Percentiles rank a stretch among this genome's conserved stretches.
Evolutionary conservation across 441 rosid species (phyloP).

Genomic region (Hura crepitans): DNA sequence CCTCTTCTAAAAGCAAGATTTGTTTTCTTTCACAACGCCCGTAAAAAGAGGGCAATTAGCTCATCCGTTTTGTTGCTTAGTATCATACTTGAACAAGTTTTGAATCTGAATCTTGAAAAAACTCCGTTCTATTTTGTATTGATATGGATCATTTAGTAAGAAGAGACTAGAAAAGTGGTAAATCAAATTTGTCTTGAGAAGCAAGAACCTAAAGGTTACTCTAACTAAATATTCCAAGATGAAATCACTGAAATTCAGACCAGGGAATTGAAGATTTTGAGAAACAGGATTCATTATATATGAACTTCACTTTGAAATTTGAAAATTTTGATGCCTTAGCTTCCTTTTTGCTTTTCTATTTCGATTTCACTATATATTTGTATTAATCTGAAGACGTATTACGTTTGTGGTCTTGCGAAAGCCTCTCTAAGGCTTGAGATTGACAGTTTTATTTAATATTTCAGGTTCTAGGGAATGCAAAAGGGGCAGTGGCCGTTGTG

Average conservation of each 20-base stretch:
- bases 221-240: too few species aligned
- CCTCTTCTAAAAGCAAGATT: not conserved
- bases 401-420: too few species aligned
- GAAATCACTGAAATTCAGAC: not conserved
- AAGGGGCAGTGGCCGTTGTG: slow-evolving; percentile 54
- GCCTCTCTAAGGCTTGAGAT: not conserved
- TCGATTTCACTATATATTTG: not conserved
- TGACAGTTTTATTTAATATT: slow-evolving; percentile 2
- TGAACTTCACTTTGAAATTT: not conserved
- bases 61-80: not conserved
- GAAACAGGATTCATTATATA: not conserved
- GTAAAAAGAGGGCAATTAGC: not conserved
- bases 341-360: not conserved
- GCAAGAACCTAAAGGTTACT: not conserved
- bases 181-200: not conserved
- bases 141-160: not conserved
- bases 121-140: not conserved
- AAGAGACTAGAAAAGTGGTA: not conserved
- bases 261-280: not conserved
- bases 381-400: too few species aligned
- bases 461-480: slow-evolving; percentile 50
- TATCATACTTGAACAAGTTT: not conserved
- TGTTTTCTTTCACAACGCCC: not conserved
- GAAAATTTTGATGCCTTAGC: not conserved
- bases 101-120: not conserved